Conservation (phyloP, 306 rosid species). For the Glycine soja region DNA sequence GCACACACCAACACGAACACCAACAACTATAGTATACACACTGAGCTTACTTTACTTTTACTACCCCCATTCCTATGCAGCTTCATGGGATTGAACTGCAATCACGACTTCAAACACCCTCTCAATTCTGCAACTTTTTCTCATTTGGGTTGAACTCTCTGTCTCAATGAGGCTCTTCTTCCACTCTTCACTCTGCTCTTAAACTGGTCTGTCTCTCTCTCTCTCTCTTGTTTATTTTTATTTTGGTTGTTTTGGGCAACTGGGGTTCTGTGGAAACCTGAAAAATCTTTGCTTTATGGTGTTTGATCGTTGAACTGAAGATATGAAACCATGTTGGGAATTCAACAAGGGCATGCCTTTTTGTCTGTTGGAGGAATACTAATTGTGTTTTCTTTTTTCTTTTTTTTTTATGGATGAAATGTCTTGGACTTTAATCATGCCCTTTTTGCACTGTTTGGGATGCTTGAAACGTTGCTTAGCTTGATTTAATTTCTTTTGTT, state of each 20-base stretch:
- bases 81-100: slow-evolving; percentile 49
- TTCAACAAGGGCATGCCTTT: not conserved
- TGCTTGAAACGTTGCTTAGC: slow-evolving; percentile 40
- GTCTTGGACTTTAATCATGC: slow-evolving; percentile 34
- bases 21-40: slow-evolving; percentile 13
- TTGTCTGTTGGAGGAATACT: slow-evolving; percentile 17
- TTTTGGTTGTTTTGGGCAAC: slow-evolving; percentile 32
- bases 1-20: not conserved
- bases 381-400: not conserved
- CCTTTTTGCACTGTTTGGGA: slow-evolving; percentile 14
- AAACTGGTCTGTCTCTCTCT: slow-evolving; percentile 31
- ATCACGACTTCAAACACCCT: slow-evolving; percentile 45
- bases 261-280: slow-evolving; percentile 36
- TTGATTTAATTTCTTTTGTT: slow-evolving; percentile 24
- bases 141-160: slow-evolving; percentile 37
- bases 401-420: slow-evolving; percentile 20
- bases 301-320: slow-evolving; percentile 35
- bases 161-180: slow-evolving; percentile 44
- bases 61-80: slow-evolving; percentile 35
- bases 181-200: slow-evolving; percentile 26
- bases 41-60: slow-evolving; percentile 38
- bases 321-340: not conserved
- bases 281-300: slow-evolving; percentile 39
- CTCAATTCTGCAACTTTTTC: slow-evolving; percentile 50
- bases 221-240: not conserved